Evolutionary conservation across 1,139 yeast species (phyloP).

Genomic region (Taiozyma sp.): DNA sequence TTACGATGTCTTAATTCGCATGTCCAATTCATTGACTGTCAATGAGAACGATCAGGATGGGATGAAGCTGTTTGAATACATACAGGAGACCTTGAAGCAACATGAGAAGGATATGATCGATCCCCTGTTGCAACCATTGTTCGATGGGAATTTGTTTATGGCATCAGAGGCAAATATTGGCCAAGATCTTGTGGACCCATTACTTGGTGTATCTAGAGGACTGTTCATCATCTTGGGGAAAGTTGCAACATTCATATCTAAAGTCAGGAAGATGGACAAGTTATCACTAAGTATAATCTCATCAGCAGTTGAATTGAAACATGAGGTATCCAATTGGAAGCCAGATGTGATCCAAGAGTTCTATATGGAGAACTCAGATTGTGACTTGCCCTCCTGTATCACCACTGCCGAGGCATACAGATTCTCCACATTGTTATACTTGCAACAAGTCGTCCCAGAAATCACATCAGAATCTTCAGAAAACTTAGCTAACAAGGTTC

Average conservation of each 20-base stretch:
- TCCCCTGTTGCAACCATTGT: slow-evolving; percentile 6
- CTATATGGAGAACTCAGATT: slow-evolving; percentile 40
- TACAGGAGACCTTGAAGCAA: background rate
- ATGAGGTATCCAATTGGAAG: slow-evolving; percentile 50
- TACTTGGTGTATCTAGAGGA: slow-evolving; percentile 62
- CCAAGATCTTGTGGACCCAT: slow-evolving; percentile 47
- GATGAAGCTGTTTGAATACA: background rate
- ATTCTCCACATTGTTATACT: slow-evolving; percentile 50
- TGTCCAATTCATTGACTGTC: slow-evolving; percentile 47
- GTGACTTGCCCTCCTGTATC: slow-evolving; percentile 56
- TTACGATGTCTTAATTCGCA: slow-evolving; percentile 60
- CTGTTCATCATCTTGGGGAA: slow-evolving; percentile 60
- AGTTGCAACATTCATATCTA: slow-evolving; percentile 52
- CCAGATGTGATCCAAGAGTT: slow-evolving; percentile 37
- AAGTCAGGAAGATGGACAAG: slow-evolving; percentile 37
- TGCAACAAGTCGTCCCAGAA: slow-evolving; percentile 70
- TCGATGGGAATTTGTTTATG: slow-evolving; percentile 8
- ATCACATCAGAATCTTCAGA: slow-evolving; percentile 53
- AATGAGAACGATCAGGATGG: slow-evolving; percentile 25
- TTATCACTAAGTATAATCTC: slow-evolving; percentile 47
- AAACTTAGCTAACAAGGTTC: slow-evolving; percentile 53
- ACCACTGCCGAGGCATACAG: slow-evolving; percentile 70
- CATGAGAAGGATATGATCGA: background rate
- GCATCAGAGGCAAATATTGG: slow-evolving; percentile 25
- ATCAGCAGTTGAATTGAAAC: slow-evolving; percentile 49